Conservation (phyloP, 2,329 filamentous ascomycete genomes). For the Aureobasidium mangrovei region DNA sequence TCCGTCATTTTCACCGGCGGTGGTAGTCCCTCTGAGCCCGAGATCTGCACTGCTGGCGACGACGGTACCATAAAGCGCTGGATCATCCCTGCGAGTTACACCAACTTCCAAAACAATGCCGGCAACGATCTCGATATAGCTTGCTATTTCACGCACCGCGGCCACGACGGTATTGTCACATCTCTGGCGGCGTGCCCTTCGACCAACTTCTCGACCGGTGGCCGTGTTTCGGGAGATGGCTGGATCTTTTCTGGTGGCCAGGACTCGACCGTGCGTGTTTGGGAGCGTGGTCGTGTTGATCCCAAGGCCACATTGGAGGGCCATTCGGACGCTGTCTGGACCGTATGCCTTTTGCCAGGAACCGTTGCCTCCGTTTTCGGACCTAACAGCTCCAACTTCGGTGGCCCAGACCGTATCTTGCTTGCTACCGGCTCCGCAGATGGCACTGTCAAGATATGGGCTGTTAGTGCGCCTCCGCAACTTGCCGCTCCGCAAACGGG, state of each 20-base stretch:
- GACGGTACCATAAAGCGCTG: slow-evolving; percentile 95
- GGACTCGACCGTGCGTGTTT: slow-evolving; percentile 85
- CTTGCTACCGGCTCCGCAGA: slow-evolving; percentile 89
- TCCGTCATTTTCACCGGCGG: slow-evolving; percentile 95
- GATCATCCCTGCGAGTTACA: slow-evolving; percentile 79
- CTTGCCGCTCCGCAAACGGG: slow-evolving; percentile 70
- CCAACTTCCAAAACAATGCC: slow-evolving; percentile 46
- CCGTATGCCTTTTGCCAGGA: slow-evolving; percentile 81
- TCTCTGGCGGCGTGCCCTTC: slow-evolving; percentile 80
- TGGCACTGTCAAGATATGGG: slow-evolving; percentile 87
- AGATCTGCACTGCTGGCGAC: slow-evolving; percentile 92
- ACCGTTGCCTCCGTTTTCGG: slow-evolving; percentile 76
- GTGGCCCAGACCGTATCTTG: slow-evolving; percentile 74
- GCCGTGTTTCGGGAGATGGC: slow-evolving; percentile 79
- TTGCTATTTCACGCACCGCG: slow-evolving; percentile 90
- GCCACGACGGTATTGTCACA: slow-evolving; percentile 84
- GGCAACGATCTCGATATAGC: slow-evolving; percentile 80
- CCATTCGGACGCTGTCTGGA: slow-evolving; percentile 94
- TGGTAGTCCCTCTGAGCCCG: slow-evolving; percentile 87
- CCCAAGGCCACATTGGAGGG: slow-evolving; percentile 91
- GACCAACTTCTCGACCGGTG: slow-evolving; percentile 81
- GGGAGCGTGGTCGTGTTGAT: slow-evolving; percentile 90
- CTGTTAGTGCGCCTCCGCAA: slow-evolving; percentile 83
- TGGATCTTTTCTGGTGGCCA: slow-evolving; percentile 99
- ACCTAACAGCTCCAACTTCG: slow-evolving; percentile 53